Percentiles rank a stretch among this genome's conserved stretches.
phyloP scores from a whole-genome alignment of 768 basidiomycete genomes.

The Auriscalpium vulgare region DNA sequence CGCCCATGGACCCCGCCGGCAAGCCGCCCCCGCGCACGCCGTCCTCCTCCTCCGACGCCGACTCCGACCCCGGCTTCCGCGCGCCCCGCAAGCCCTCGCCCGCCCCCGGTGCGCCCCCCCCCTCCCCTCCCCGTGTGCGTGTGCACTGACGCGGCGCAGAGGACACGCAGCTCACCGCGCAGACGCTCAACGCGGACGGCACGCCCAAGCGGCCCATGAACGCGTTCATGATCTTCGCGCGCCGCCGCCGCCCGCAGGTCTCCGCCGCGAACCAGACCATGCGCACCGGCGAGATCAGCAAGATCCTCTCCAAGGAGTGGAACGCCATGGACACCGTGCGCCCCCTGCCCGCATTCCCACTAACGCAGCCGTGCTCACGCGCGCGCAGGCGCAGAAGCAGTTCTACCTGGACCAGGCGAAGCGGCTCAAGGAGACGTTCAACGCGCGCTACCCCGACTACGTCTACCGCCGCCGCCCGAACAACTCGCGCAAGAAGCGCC shows the following conservation, averaged over 20 bases:
- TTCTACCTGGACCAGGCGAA: slow-evolving; percentile 87
- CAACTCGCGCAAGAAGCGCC: slow-evolving; percentile 67
- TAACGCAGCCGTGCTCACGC: no score
- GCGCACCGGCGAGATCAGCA: slow-evolving; percentile 87
- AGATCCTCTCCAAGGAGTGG: slow-evolving; percentile 84
- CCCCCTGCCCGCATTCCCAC: slow-evolving; percentile 7
- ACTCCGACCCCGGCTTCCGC: no score
- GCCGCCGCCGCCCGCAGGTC: slow-evolving; percentile 74
- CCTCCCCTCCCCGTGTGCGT: no score
- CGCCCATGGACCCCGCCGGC: no score
- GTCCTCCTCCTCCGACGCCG: no score
- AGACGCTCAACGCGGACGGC: slow-evolving; percentile 79
- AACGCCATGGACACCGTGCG: slow-evolving; percentile 67
- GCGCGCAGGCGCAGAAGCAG: slow-evolving; percentile 63
- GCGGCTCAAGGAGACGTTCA: slow-evolving; percentile 78
- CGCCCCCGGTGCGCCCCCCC: no score
- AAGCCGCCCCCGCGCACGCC: no score
- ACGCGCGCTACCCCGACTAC: slow-evolving; percentile 81
- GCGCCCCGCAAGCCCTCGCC: no score
- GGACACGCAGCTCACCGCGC: slow-evolving; percentile 46
- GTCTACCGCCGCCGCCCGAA: slow-evolving; percentile 85
- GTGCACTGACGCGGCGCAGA: no score
- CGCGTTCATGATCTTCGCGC: slow-evolving; percentile 90
- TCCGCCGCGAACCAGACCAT: slow-evolving; percentile 82
- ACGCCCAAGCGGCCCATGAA: slow-evolving; percentile 91